Evolutionary conservation across 208 protist genomes (phyloP).

Genomic region (Endotrypanum monterogeii): DNA sequence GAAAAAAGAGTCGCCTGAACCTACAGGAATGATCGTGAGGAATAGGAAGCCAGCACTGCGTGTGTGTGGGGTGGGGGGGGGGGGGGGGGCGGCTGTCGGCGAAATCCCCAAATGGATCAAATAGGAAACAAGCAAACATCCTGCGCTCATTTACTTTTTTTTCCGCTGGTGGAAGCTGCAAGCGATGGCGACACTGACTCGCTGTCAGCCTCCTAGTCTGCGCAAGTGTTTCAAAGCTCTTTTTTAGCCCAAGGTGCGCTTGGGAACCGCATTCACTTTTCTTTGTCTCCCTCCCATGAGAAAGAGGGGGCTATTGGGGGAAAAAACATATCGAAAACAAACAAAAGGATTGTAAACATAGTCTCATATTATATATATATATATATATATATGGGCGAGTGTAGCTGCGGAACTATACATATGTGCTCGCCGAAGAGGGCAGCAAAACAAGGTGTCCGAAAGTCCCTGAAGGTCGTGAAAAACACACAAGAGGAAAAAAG

Average conservation of each 20-base stretch:
- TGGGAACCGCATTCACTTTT: not conserved
- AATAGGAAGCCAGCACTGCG: not conserved
- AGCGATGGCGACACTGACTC: not conserved
- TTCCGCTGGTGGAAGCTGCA: not conserved
- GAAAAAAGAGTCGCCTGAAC: not conserved
- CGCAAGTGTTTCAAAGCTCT: too few relatives aligned
- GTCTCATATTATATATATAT: too few relatives aligned
- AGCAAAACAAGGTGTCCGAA: not conserved
- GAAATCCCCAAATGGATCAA: not conserved
- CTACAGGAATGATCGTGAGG: not conserved
- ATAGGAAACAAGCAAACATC: too few relatives aligned
- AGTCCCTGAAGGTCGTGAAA: not conserved
- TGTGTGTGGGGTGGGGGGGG: too few relatives aligned
- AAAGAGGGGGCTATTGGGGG: not conserved
- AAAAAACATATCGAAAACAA: not conserved
- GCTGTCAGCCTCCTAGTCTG: too few relatives aligned
- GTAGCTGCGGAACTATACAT: slow-evolving; percentile 3
- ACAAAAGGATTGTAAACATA: slow-evolving; percentile 4
- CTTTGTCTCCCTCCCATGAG: not conserved
- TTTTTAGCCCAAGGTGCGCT: not conserved
- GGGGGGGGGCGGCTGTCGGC: not conserved
- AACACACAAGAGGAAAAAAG: not conserved
- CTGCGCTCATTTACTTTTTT: not conserved
- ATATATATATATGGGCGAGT: not conserved
- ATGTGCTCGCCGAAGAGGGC: not conserved